These are phyloP conservation scores for Wickerhamomyces silvicola DNA, from an alignment of 805 yeast genomes.

Conservation along the genomic window DNA sequence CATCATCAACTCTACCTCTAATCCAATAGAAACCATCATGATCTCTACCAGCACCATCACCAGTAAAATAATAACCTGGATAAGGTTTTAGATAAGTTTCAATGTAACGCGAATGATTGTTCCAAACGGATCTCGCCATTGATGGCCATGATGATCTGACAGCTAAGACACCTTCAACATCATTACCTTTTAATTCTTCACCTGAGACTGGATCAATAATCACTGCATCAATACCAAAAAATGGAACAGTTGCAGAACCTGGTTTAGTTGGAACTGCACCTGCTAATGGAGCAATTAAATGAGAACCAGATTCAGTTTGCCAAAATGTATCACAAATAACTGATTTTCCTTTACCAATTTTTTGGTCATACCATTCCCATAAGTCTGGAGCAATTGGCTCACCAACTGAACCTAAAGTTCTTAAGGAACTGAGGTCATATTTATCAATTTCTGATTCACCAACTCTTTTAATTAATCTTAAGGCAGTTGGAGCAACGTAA, in stretches of 20 bases:
- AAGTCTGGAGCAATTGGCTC: constrained; percentile 98
- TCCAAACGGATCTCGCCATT: constrained; percentile 95
- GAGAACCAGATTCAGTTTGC: constrained; percentile 98
- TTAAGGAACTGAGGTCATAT: constrained; percentile 77
- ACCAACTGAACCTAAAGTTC: constrained; percentile 95
- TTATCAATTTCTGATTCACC: constrained; percentile 79
- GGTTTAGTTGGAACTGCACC: constrained; percentile 95
- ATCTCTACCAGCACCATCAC: constrained; percentile 98
- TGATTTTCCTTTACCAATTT: constrained; percentile 83
- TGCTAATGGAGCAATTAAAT: constrained; percentile 88
- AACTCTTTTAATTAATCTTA: constrained; percentile 83
- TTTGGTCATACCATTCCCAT: constrained; percentile 97
- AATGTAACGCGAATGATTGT: constrained; percentile 76
- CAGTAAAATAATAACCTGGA: constrained; percentile 91
- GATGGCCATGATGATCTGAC: constrained; percentile 94
- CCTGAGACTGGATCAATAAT: constrained; percentile 94
- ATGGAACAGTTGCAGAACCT: constrained; percentile 94
- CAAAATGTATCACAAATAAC: constrained; percentile 96
- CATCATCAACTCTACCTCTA: constrained; percentile 97
- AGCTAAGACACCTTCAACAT: constrained; percentile 95
- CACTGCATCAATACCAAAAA: constrained; percentile 88
- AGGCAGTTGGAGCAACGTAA: constrained; percentile 97
- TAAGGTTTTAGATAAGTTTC: constrained; percentile 93
- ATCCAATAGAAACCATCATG: constrained; percentile 96
- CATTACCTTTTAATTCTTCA: constrained; percentile 73